Evolutionary conservation across 179 eudicot genomes (phyloP).

Genomic region (Gypsophila paniculata): DNA sequence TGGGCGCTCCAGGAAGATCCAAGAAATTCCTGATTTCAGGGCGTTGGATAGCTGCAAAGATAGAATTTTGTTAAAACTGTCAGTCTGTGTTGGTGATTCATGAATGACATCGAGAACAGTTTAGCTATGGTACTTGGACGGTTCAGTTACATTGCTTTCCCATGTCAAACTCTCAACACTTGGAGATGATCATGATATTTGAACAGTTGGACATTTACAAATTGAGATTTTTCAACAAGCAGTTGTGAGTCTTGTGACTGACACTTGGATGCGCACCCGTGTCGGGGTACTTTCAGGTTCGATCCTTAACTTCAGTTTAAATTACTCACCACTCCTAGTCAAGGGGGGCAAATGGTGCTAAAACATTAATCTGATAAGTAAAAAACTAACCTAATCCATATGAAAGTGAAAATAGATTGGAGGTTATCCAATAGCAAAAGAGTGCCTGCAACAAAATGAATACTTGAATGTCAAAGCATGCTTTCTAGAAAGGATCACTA

Average conservation of each 20-base stretch:
- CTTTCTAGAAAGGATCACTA: background rate
- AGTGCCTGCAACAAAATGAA: conserved; percentile 46
- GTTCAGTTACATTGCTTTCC: background rate
- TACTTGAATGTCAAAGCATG: background rate
- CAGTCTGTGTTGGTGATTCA: background rate
- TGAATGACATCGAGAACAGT: background rate
- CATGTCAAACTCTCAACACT: background rate
- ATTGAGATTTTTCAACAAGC: too few relatives aligned
- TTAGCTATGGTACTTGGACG: background rate
- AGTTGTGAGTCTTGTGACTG: background rate
- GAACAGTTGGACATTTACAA: background rate
- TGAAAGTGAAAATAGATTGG: conserved; percentile 49
- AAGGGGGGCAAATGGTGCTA: background rate
- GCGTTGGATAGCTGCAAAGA: conserved; percentile 45
- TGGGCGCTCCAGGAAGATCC: conserved; percentile 36
- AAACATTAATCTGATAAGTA: background rate
- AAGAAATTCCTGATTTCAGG: conserved; percentile 54
- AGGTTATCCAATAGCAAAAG: conserved; percentile 69
- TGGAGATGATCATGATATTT: background rate
- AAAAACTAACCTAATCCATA: conserved; percentile 58
- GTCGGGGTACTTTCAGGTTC: too few relatives aligned
- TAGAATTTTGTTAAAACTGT: background rate
- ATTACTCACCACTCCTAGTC: too few relatives aligned
- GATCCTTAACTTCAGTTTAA: too few relatives aligned
- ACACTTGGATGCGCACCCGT: background rate